Evolutionary conservation across 1,284 basidiomycete species (phyloP).

Genomic region (Leccinum subrobustum): DNA sequence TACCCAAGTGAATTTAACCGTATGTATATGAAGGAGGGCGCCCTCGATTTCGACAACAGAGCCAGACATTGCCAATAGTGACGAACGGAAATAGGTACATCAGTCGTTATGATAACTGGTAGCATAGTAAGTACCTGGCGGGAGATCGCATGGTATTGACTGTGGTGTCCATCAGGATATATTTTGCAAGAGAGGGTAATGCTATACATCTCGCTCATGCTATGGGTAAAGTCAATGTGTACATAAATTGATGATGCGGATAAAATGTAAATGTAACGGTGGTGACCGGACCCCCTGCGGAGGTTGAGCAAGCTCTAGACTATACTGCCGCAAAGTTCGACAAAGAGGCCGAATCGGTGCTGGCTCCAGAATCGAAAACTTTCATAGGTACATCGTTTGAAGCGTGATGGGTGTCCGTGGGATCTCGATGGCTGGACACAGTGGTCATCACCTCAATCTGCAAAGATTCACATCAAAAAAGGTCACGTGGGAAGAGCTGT

Average conservation of each 20-base stretch:
- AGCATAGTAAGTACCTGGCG: not conserved
- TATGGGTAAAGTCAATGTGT: not conserved
- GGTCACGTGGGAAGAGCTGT: not conserved
- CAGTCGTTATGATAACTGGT: not conserved
- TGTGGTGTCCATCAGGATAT: not conserved
- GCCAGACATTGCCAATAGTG: not conserved
- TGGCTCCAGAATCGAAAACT: not conserved
- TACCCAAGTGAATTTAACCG: too few species aligned
- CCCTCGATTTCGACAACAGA: too few species aligned
- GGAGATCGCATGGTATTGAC: not conserved
- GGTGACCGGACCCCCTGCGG: not conserved
- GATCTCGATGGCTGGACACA: slow-evolving; percentile 1
- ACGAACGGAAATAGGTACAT: not conserved
- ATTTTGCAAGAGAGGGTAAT: not conserved
- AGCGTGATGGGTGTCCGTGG: not conserved
- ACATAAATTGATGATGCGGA: slow-evolving; percentile 35
- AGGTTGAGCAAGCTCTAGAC: not conserved
- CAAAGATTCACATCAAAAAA: not conserved
- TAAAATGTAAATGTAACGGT: slow-evolving; percentile 12
- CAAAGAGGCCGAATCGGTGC: not conserved
- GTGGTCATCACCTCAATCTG: slow-evolving; percentile 7
- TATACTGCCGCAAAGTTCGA: slow-evolving; percentile 1
- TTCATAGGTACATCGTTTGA: slow-evolving; percentile 3
- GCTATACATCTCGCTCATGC: not conserved
- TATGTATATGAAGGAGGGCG: too few species aligned